These are phyloP conservation scores for Daldinia decipiens DNA, from an alignment of 495 filamentous ascomycete species.

Conservation along the genomic window DNA sequence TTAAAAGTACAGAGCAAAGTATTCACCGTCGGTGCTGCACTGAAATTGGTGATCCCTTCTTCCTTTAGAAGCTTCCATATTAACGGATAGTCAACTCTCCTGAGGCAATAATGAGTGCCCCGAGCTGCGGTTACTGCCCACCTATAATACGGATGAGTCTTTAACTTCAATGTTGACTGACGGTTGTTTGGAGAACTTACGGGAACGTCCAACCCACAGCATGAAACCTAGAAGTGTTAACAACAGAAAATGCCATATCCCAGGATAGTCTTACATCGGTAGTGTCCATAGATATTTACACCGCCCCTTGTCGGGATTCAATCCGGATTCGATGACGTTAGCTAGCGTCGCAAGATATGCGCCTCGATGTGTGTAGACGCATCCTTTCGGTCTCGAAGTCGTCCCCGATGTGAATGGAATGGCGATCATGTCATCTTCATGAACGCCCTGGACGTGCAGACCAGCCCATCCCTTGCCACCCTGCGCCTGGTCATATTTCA, in stretches of 20 bases:
- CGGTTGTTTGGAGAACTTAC: conserved; percentile 12
- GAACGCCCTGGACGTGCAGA: conserved; percentile 69
- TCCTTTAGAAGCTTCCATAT: conserved; percentile 90
- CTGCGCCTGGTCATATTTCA: conserved; percentile 70
- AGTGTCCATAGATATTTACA: conserved; percentile 92
- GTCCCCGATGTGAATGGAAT: conserved; percentile 89
- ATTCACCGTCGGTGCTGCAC: conserved; percentile 95
- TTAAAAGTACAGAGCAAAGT: conserved; percentile 83
- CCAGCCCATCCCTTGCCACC: conserved; percentile 80
- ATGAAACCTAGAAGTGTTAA: conserved; percentile 71
- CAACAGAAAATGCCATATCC: not conserved
- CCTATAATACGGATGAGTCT: conserved; percentile 58
- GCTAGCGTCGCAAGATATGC: conserved; percentile 84
- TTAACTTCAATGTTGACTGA: conserved; percentile 15
- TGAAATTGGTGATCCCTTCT: conserved; percentile 91
- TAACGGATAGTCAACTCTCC: conserved; percentile 92
- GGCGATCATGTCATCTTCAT: conserved; percentile 86
- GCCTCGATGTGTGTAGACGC: conserved; percentile 89
- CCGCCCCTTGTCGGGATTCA: conserved; percentile 74
- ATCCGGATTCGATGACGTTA: conserved; percentile 87
- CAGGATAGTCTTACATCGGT: conserved; percentile 68
- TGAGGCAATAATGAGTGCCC: conserved; percentile 92
- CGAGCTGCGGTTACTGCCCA: conserved; percentile 93
- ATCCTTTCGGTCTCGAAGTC: conserved; percentile 91
- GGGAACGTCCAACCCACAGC: conserved; percentile 89